A percentile compares a stretch with the other conserved stretches of the same genome.
phyloP scores from a whole-genome alignment of 2,329 filamentous ascomycete species.

The Curvularia hawaiiensis region DNA sequence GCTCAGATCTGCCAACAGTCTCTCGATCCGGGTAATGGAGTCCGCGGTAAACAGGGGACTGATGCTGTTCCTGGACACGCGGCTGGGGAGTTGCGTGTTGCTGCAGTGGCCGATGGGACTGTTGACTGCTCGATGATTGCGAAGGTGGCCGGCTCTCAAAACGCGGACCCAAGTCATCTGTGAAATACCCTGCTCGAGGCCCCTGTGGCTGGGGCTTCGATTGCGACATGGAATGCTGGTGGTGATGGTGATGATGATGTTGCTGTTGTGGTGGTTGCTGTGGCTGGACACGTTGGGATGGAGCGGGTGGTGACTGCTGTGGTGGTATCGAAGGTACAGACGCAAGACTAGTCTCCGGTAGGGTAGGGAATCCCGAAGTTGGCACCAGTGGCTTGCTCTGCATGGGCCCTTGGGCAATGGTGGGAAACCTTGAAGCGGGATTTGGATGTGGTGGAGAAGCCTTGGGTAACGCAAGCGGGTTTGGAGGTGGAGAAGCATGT shows the following conservation, averaged over 20 bases:
- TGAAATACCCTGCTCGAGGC: constrained; percentile 45
- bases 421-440: constrained; percentile 35
- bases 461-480: constrained; percentile 40
- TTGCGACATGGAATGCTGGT: constrained; percentile 34
- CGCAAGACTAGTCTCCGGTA: constrained; percentile 35
- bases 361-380: constrained; percentile 25
- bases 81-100: constrained; percentile 34
- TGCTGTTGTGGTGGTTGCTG: constrained; percentile 15
- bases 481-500: constrained; percentile 43
- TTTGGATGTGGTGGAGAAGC: constrained; percentile 44
- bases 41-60: constrained; percentile 32
- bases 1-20: constrained; percentile 27
- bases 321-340: constrained; percentile 36
- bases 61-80: constrained; percentile 36
- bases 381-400: constrained; percentile 35
- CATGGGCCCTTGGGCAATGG: constrained; percentile 41
- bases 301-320: constrained; percentile 39
- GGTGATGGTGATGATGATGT: constrained; percentile 24
- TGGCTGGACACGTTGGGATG: constrained; percentile 29
- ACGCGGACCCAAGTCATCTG: constrained; percentile 38
- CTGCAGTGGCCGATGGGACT: constrained; percentile 32
- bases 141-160: constrained; percentile 37
- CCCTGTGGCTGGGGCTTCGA: constrained; percentile 37
- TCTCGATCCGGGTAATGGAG: constrained; percentile 39
- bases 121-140: constrained; percentile 31